Percentiles rank a stretch among this genome's conserved stretches.
These are phyloP conservation scores for Arthrobotrys megalospora DNA, from an alignment of 2,329 filamentous ascomycete species.

Conservation along the genomic window DNA sequence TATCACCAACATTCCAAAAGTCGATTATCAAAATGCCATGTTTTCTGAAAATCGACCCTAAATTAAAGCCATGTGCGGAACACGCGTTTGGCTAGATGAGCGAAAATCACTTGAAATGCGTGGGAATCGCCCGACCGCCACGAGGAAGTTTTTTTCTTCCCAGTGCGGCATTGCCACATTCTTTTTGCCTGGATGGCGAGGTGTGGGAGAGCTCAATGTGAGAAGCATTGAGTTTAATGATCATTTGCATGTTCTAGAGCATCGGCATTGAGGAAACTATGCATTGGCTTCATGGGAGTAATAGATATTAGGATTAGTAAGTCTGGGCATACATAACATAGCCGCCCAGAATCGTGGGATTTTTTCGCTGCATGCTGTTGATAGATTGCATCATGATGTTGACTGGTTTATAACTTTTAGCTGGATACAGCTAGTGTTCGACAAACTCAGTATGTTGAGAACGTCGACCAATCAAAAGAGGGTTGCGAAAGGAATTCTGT, in stretches of 20 bases:
- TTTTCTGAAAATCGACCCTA: constrained; percentile 3
- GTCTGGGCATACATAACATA: constrained; percentile 30
- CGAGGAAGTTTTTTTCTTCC: background rate
- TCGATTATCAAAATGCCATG: background rate
- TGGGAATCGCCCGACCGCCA: constrained; percentile 11
- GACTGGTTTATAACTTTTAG: background rate
- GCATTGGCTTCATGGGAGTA: background rate
- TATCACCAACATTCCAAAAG: constrained; percentile 21
- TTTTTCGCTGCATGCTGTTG: constrained; percentile 4
- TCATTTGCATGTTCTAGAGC: constrained; percentile 24
- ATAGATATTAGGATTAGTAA: constrained; percentile 22
- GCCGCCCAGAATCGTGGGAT: constrained; percentile 32
- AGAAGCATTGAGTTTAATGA: constrained; percentile 51
- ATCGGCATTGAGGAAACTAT: background rate
- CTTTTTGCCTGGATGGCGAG: constrained; percentile 4
- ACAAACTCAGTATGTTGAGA: background rate
- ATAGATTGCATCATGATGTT: constrained; percentile 41
- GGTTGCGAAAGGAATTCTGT: background rate
- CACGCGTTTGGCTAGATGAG: constrained; percentile 29
- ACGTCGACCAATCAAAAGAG: background rate
- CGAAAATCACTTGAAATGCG: constrained; percentile 42
- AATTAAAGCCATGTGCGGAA: constrained; percentile 1
- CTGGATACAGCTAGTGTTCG: constrained; percentile 7
- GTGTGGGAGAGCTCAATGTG: constrained; percentile 6
- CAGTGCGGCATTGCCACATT: constrained; percentile 45